Percentiles rank a stretch among this genome's conserved stretches.
These are phyloP conservation scores for Limtongozyma cylindracea DNA, from an alignment of 805 yeast genomes.

Conservation along the genomic window DNA sequence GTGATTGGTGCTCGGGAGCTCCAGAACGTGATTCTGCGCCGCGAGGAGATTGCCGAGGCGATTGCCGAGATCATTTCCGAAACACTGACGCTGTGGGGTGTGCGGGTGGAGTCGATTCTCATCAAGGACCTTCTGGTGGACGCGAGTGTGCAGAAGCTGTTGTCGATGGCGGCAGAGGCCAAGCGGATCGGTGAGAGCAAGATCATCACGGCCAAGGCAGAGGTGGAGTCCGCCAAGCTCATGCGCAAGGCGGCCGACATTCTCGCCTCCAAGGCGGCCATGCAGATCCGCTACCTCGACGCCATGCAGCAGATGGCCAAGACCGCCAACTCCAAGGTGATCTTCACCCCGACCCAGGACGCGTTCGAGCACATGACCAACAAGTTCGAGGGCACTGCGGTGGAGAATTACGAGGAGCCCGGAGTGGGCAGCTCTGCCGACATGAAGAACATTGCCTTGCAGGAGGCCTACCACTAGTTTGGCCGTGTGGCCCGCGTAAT, in stretches of 20 bases:
- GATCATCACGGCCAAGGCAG: slow-evolving; percentile 52
- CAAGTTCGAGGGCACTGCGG: too few species aligned
- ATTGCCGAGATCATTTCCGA: slow-evolving; percentile 33
- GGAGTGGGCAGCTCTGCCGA: too few species aligned
- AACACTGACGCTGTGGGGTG: slow-evolving; percentile 51
- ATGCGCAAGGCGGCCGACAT: slow-evolving; percentile 65
- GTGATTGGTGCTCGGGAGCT: slow-evolving; percentile 39
- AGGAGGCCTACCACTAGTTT: too few species aligned
- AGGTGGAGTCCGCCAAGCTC: slow-evolving; percentile 48
- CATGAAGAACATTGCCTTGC: too few species aligned
- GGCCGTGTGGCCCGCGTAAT: too few species aligned
- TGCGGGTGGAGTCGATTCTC: slow-evolving; percentile 35
- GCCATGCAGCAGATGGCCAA: slow-evolving; percentile 59
- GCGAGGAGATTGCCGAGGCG: slow-evolving; percentile 45
- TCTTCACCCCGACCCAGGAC: slow-evolving; percentile 38
- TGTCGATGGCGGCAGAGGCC: slow-evolving; percentile 55
- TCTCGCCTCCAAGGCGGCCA: slow-evolving; percentile 47
- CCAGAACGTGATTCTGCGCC: slow-evolving; percentile 49
- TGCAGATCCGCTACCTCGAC: slow-evolving; percentile 56
- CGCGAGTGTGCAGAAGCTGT: slow-evolving; percentile 24
- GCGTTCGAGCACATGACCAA: slow-evolving; percentile 15
- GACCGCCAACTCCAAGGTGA: slow-evolving; percentile 35
- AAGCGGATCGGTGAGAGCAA: slow-evolving; percentile 55
- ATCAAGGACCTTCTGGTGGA: slow-evolving; percentile 41
- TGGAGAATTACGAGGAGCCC: too few species aligned